Base-by-base conservation (phyloP, 1,284 basidiomycete genomes). In the Entoloma clypeatum region DNA sequence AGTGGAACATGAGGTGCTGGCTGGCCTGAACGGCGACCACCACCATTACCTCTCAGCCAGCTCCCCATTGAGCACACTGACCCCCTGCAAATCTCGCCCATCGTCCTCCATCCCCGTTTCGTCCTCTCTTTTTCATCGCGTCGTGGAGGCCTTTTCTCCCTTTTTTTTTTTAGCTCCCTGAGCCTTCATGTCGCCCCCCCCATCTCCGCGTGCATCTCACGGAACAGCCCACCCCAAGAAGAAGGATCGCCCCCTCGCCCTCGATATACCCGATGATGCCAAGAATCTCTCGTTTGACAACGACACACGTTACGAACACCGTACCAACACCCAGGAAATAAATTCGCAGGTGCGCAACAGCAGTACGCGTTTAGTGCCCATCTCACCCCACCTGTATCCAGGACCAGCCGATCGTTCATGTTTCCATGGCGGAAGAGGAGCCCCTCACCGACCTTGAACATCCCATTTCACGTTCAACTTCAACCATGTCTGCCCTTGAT, bases 401-500 rank as follows among this genome's bases (percentile, higher is more conserved):
- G n/a, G n/a, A n/a, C 33, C 56, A 72, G 67, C 67, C 67, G 33
- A 66, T 52, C 43, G 52, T 69, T 43, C 63, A 69, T 37, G 61
- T 69, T 23, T 64, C 65, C 39, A 57, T 57, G 26, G 61, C 62
- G 36, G 61, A 62, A 28, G 57, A 62, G 35, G 55, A 51, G 14
- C 41, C 45, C 14, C 43, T 51, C 39, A 47, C 47, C 26, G 61
- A 62, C 36, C 56, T 54, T 29, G 64, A 65, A 43, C 51, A 54
- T 48, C 40, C 56, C n/a, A 41, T 61, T 27, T 81, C 86, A 36
- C 73, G 74, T 44, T 83, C 85, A 27, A 72, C 76, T 48, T 75
- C 74, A 22, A 60, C 69, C 14, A 79, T 81, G 35, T 87, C 86
- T 21, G 86, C 86, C 35, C 70, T 90, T 41, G 86, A 89, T 66